Evolutionary conservation across 106 monocot species (phyloP).

Genomic region (Allium fistulosum): DNA sequence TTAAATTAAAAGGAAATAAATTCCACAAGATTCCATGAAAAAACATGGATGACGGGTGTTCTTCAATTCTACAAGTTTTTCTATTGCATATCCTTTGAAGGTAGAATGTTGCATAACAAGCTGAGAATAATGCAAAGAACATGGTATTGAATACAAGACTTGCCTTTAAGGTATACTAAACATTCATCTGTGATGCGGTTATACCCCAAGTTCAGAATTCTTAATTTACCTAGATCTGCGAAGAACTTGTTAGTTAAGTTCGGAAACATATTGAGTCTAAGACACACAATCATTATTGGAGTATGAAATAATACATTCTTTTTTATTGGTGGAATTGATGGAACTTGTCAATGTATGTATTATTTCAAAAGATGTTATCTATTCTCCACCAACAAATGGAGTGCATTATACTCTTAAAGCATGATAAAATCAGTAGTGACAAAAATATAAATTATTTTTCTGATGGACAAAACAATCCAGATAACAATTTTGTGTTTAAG

Average conservation of each 20-base stretch:
- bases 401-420: too few species aligned
- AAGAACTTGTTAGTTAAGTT: neutral
- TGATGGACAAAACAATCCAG: too few species aligned
- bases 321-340: neutral
- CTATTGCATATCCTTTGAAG: too few species aligned
- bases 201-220: slow-evolving; percentile 81
- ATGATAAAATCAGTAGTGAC: too few species aligned
- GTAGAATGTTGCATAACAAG: neutral
- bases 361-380: too few species aligned
- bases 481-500: too few species aligned
- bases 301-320: too few species aligned
- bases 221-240: slow-evolving; percentile 76
- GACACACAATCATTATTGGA: neutral
- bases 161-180: slow-evolving; percentile 84
- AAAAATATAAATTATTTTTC: too few species aligned
- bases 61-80: too few species aligned
- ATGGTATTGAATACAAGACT: neutral
- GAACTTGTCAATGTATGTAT: neutral
- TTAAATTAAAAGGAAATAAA: neutral
- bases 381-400: neutral
- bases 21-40: neutral
- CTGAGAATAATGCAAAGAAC: neutral
- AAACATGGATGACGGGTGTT: neutral
- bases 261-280: neutral
- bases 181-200: slow-evolving; percentile 82